These are phyloP conservation scores for Punica granatum DNA, from an alignment of 345 rosid genomes.

Conservation along the genomic window DNA sequence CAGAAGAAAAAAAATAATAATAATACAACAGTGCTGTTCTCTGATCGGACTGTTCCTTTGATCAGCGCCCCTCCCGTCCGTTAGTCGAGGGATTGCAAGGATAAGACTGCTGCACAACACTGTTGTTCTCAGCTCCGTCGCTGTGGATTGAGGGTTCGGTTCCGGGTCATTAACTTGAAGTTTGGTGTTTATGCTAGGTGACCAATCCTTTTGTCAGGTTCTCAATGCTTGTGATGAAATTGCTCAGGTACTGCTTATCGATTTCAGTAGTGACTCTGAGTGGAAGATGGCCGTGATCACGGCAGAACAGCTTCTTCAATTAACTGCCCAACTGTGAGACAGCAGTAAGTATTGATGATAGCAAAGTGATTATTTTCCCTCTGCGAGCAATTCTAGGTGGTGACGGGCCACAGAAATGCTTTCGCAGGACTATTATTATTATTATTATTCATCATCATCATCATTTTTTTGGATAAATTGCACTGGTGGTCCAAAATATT, in stretches of 20 bases:
- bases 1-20: slow-evolving; percentile 67
- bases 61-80: slow-evolving; percentile 43
- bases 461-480: too few relatives aligned
- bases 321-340: too few relatives aligned
- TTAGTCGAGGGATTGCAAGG: slow-evolving; percentile 38
- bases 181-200: slow-evolving; percentile 45
- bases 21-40: too few relatives aligned
- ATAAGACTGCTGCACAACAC: slow-evolving; percentile 37
- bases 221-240: slow-evolving; percentile 56
- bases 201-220: slow-evolving; percentile 40
- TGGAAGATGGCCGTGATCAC: too few relatives aligned
- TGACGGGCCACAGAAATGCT: too few relatives aligned
- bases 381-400: too few relatives aligned
- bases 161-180: slow-evolving; percentile 42
- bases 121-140: slow-evolving; percentile 48
- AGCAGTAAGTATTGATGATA: too few relatives aligned
- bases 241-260: slow-evolving; percentile 30
- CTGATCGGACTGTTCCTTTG: slow-evolving; percentile 29
- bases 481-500: too few relatives aligned
- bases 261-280: slow-evolving; percentile 57
- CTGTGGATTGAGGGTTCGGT: slow-evolving; percentile 42
- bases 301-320: too few relatives aligned
- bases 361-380: too few relatives aligned
- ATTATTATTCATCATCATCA: too few relatives aligned
- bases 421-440: too few relatives aligned